Evolutionary conservation across 2,329 filamentous ascomycete genomes (phyloP), one percentile per base, ranked within the genome.

Genomic region (Fusarium austroafricanum): DNA sequence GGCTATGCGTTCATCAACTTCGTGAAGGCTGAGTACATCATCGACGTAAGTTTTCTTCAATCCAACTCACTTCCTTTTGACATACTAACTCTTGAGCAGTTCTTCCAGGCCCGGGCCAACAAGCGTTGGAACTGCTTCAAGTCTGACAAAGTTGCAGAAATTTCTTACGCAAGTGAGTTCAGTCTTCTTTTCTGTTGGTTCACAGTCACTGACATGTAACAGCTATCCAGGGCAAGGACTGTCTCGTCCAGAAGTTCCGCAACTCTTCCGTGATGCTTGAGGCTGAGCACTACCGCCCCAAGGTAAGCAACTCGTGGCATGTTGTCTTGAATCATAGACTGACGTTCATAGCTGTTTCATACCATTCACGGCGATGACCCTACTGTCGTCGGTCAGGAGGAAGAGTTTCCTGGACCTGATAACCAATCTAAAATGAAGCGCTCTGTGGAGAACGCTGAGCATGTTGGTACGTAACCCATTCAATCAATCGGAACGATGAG

Each of bases 1-100:
- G 96, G 96, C 44, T 98, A 98, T 79, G 95, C 94, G 0, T 99
- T 98, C 79, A 93, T 99, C 81, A 97, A 99, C 79, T 97, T 98
- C 47, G 60, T 31, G 12, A 63, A 92, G 88, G 89, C 92, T 1
- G 82, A 90, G 61, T 88, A 92, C 77, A 93, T 96, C 61, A 87
- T 93, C 54, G 83, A 89, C 67, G 90, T 91, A 71, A 78, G 87
- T 79, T 33, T 6, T 26, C 26, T 2, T 15, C 7, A 17, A 15
- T 18, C 3, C 3, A 23, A 9, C 15, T n/a, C 6, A 9, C 17
- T 17, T 31, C 29, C 12, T 10, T 6, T 17, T 21, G 12, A 9
- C 9, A 28, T 42, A 20, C 73, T 78, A 47, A 78, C 64, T 10
- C 10, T 15, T 10, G 12, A 18, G n/a, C 75, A 93, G 90, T 94